Conservation (phyloP, 2,329 filamentous ascomycete species). For the Pyrenochaeta sp. region DNA sequence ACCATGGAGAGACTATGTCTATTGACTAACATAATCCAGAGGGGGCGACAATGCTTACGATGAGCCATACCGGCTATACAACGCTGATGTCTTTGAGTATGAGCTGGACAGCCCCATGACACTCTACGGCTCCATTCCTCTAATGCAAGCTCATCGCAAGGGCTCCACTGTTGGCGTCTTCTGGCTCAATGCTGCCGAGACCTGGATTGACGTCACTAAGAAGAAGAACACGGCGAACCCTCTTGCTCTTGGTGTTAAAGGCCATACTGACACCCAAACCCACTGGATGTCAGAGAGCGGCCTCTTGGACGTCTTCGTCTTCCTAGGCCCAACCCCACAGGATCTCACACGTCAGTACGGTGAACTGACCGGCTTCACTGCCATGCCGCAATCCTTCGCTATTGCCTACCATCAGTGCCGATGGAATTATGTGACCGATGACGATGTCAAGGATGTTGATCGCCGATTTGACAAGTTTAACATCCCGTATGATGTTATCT, state of each 20-base stretch:
- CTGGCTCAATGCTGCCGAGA: constrained; percentile 97
- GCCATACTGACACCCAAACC: constrained; percentile 81
- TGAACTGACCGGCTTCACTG: constrained; percentile 89
- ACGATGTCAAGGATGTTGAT: constrained; percentile 96
- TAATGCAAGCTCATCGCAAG: constrained; percentile 97
- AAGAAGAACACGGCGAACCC: constrained; percentile 77
- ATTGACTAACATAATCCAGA: constrained; percentile 37
- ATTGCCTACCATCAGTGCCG: constrained; percentile 97
- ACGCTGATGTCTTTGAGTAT: constrained; percentile 97
- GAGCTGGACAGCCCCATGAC: constrained; percentile 98
- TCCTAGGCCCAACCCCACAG: constrained; percentile 86
- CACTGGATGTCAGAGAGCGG: constrained; percentile 98
- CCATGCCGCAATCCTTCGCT: constrained; percentile 90
- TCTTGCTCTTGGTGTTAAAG: constrained; percentile 73
- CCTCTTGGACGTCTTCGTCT: constrained; percentile 89
- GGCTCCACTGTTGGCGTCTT: constrained; percentile 94
- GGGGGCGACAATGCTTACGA: constrained; percentile 85
- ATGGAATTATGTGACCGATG: constrained; percentile 98
- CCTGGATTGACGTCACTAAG: constrained; percentile 96
- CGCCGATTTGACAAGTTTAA: constrained; percentile 93
- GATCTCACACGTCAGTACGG: constrained; percentile 84
- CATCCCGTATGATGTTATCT: constrained; percentile 98
- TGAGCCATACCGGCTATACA: constrained; percentile 94
- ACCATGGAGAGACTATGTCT: background rate
- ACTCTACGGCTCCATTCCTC: constrained; percentile 93